Evolutionary conservation across 768 basidiomycete species (phyloP).

Genomic region (Nidula microcarpa): DNA sequence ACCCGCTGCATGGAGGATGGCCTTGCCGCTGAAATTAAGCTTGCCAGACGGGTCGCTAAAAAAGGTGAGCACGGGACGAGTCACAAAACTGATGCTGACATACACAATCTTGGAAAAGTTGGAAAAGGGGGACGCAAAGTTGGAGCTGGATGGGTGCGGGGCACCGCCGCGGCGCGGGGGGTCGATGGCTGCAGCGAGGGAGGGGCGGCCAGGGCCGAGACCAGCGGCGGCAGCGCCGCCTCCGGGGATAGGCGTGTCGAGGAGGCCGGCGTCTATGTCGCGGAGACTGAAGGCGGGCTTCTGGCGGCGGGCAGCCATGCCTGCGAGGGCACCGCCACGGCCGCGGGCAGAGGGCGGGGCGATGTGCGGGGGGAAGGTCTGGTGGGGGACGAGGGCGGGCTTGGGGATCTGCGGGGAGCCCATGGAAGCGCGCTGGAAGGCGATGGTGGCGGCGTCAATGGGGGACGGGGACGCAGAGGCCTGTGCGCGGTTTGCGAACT

Average conservation of each 20-base stretch:
- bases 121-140: conserved; percentile 76
- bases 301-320: conserved; percentile 40
- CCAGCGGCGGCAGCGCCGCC: conserved; percentile 64
- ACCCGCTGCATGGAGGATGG: conserved; percentile 86
- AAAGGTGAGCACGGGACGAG: conserved; percentile 2
- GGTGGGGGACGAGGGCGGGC: conserved; percentile 9
- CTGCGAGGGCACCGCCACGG: conserved; percentile 14
- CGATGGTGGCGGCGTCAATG: conserved; percentile 37
- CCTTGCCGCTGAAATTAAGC: conserved; percentile 91
- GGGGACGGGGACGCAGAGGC: conserved; percentile 6
- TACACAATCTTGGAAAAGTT: conserved; percentile 95
- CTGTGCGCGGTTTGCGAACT: conserved; percentile 36
- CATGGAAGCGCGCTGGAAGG: conserved; percentile 30
- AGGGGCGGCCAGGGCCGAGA: conserved; percentile 66
- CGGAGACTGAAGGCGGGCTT: conserved; percentile 60
- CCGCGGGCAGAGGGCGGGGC: conserved; percentile 17
- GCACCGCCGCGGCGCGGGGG: conserved; percentile 21
- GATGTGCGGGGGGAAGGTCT: conserved; percentile 11
- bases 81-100: conserved; percentile 22
- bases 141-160: conserved; percentile 24
- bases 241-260: conserved; percentile 30
- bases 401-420: conserved; percentile 7
- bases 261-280: conserved; percentile 49
- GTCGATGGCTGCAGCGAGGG: conserved; percentile 31
- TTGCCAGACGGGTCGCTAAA: conserved; percentile 92